Base-by-base conservation (phyloP, 768 basidiomycete genomes). In the Tricholoma furcatifolium region DNA sequence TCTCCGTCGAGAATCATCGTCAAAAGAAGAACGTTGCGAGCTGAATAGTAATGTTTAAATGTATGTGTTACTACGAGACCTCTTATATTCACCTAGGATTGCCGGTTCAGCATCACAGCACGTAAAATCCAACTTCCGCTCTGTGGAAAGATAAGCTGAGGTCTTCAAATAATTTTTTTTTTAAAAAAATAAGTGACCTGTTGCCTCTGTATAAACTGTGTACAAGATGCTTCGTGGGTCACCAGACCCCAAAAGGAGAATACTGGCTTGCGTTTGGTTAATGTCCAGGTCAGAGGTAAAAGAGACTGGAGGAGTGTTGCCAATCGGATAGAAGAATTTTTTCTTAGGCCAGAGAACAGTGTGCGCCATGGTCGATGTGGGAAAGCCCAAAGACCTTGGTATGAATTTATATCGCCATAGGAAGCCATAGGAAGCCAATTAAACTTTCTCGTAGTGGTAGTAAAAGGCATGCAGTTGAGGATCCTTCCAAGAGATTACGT, bases 171-270 rank as follows among this genome's bases (percentile, higher is more conserved):
- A 21, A 23, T 32, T 11, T n/a, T n/a, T n/a, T n/a, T n/a, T n/a
- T n/a, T n/a, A n/a, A n/a, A 30, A 23, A 17, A 59, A 66, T 53
- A 47, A 73, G 71, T 47, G 20, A 50, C 32, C 10, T 27, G 38
- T 52, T 18, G 58, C 56, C 50, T 73, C 70, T n/a, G 60, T 53
- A 52, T 63, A 64, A 2, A 80, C 50, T 0, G 81, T 83, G 60
- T 78, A 81, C 12, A 85, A 51, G 9, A 84, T 73, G 48, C 74
- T 80, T 24, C 81, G 67, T 10, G 78, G 76, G 58, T 85, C 84
- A 14, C 82, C 82, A 57, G 82, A 84, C 20, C 76, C 82, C 24
- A 83, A 67, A 15, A 82, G 71, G 3, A 85, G 68, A 21, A 83
- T 61, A n/a, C 74, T 63, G 6, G 78, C 80, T n/a, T 64, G 47